Conservation (phyloP, 495 filamentous ascomycete species). For the Cenococcum geophilum region DNA sequence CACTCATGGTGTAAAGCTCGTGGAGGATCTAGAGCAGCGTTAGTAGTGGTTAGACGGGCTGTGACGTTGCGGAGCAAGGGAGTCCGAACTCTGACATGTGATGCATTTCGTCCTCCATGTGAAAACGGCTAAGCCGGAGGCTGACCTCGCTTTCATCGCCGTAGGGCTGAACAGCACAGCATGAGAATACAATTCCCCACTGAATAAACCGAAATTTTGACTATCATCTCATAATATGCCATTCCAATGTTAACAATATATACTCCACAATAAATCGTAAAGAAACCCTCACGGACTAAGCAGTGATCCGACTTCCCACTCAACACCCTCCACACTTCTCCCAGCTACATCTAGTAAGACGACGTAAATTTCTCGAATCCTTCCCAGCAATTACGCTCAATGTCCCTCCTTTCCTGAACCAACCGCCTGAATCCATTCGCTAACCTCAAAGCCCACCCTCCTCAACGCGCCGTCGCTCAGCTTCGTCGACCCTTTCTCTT, state of each 20-base stretch:
- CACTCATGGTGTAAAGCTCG: not conserved
- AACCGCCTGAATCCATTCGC: slow-evolving; percentile 61
- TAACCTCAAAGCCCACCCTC: slow-evolving; percentile 74
- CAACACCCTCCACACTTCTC: not conserved
- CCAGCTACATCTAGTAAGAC: not conserved
- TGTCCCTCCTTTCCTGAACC: slow-evolving; percentile 4
- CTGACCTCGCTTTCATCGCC: not conserved
- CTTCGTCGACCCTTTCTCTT: slow-evolving; percentile 36
- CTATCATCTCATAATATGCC: not conserved
- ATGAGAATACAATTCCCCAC: too few species aligned
- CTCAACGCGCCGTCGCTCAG: slow-evolving; percentile 60
- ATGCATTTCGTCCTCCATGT: not conserved
- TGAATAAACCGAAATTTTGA: too few species aligned
- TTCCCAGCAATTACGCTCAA: not conserved
- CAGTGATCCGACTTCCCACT: not conserved
- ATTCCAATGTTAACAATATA: not conserved
- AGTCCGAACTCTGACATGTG: slow-evolving; percentile 17
- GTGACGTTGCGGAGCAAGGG: slow-evolving; percentile 2
- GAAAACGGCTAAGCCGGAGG: not conserved
- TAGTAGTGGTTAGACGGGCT: slow-evolving; percentile 12
- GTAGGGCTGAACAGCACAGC: too few species aligned
- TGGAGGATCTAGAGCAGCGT: not conserved
- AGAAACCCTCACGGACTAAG: not conserved
- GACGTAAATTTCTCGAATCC: not conserved
- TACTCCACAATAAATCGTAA: too few species aligned